A percentile compares a stretch with the other conserved stretches of the same genome.
Conservation (phyloP, 1,139 yeast species). For the Lodderomyces beijingensis region DNA sequence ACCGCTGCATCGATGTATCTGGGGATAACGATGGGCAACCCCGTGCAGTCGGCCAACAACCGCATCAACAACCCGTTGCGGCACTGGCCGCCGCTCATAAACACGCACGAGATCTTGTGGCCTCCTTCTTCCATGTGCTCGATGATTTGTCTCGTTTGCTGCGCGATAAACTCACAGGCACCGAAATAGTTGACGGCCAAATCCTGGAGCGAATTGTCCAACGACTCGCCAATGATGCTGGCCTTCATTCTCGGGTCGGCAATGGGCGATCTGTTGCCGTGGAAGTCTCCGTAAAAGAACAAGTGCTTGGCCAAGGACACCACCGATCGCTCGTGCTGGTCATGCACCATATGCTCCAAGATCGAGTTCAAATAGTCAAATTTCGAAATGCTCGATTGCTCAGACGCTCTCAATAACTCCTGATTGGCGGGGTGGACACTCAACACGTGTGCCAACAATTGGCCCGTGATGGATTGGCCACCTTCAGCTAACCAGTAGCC, state of each 20-base stretch:
- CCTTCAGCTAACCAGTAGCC: slow-evolving; percentile 98
- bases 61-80: slow-evolving; percentile 86
- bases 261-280: slow-evolving; percentile 94
- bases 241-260: slow-evolving; percentile 95
- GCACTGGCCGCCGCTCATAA: slow-evolving; percentile 96
- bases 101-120: slow-evolving; percentile 68
- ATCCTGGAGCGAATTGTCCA: slow-evolving; percentile 83
- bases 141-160: slow-evolving; percentile 92
- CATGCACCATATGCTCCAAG: slow-evolving; percentile 62
- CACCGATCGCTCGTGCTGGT: slow-evolving; percentile 58
- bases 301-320: slow-evolving; percentile 78
- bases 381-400: slow-evolving; percentile 62
- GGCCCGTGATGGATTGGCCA: slow-evolving; percentile 97
- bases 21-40: slow-evolving; percentile 88
- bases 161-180: slow-evolving; percentile 96
- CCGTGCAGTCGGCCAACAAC: slow-evolving; percentile 88
- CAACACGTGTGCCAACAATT: slow-evolving; percentile 83
- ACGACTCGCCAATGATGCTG: slow-evolving; percentile 85
- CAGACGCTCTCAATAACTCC: slow-evolving; percentile 61
- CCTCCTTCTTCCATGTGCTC: slow-evolving; percentile 81
- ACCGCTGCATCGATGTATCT: slow-evolving; percentile 95
- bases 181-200: slow-evolving; percentile 83
- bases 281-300: slow-evolving; percentile 93
- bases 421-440: slow-evolving; percentile 84
- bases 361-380: slow-evolving; percentile 79